Percentiles rank a stretch among this genome's conserved stretches.
phyloP scores from a whole-genome alignment of 768 basidiomycete genomes.

The Tricholoma matsutake region DNA sequence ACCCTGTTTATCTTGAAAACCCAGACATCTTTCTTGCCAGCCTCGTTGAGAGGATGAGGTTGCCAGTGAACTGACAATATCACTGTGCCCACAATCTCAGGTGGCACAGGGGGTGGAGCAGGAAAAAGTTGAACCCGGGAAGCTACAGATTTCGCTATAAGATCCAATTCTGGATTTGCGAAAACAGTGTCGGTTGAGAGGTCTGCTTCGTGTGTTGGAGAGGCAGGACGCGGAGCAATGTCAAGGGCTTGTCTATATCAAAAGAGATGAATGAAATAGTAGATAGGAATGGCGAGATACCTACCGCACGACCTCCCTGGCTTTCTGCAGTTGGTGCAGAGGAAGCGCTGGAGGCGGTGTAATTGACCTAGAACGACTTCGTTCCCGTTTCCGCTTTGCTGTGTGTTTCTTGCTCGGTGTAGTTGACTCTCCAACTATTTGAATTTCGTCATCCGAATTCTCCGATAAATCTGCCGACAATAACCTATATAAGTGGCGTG shows the following conservation, averaged over 20 bases:
- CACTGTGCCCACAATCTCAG: conserved; percentile 35
- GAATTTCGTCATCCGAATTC: conserved; percentile 44
- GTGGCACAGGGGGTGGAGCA: conserved; percentile 29
- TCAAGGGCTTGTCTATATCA: conserved; percentile 48
- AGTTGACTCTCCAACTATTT: conserved; percentile 26
- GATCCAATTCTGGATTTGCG: conserved; percentile 61
- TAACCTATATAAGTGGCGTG: conserved; percentile 24
- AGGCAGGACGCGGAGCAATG: conserved; percentile 37
- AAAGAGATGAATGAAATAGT: neutral
- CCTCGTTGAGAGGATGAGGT: conserved; percentile 54
- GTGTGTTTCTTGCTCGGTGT: conserved; percentile 30
- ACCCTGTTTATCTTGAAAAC: conserved; percentile 60
- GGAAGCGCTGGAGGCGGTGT: conserved; percentile 73
- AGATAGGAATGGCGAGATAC: conserved; percentile 8
- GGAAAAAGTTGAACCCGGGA: conserved; percentile 19
- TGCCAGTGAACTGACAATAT: conserved; percentile 59
- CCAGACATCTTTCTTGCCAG: conserved; percentile 40
- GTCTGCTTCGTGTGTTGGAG: conserved; percentile 45
- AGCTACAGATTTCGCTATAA: conserved; percentile 41
- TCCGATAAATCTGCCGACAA: conserved; percentile 40
- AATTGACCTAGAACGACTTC: conserved; percentile 68
- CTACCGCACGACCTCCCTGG: conserved; percentile 61
- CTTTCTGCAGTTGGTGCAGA: conserved; percentile 48
- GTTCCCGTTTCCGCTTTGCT: conserved; percentile 40
- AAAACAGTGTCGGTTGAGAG: conserved; percentile 49